Conservation (phyloP, 257 asterid genomes). For the Buddleja alternifolia region DNA sequence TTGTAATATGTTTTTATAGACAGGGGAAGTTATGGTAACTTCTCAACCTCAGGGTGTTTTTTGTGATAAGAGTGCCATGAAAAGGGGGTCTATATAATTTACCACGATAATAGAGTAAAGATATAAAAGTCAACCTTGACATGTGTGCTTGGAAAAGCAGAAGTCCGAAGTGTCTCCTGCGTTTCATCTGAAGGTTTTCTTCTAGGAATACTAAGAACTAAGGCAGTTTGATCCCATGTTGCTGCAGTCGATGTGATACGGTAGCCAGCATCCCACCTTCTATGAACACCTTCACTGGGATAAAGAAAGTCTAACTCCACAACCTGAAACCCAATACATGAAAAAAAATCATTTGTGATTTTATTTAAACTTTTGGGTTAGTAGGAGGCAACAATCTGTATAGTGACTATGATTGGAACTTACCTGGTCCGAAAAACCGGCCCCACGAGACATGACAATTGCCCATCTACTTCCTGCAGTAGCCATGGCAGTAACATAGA, state of each 20-base stretch:
- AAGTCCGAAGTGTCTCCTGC: conserved; percentile 70
- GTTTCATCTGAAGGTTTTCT: conserved; percentile 53
- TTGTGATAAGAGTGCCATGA: too few relatives aligned
- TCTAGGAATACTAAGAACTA: conserved; percentile 66
- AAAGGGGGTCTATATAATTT: too few relatives aligned
- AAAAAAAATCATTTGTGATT: neutral
- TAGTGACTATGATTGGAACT: neutral
- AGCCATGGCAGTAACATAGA: conserved; percentile 74
- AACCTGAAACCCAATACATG: conserved; percentile 39
- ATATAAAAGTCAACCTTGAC: conserved; percentile 49
- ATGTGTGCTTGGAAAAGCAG: conserved; percentile 60
- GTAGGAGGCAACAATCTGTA: neutral
- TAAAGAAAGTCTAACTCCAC: conserved; percentile 77
- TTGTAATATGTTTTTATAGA: too few relatives aligned
- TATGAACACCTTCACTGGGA: conserved; percentile 81
- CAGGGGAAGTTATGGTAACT: too few relatives aligned
- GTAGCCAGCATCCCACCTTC: conserved; percentile 71
- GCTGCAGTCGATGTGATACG: conserved; percentile 76
- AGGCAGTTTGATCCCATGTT: conserved; percentile 67
- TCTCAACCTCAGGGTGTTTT: too few relatives aligned
- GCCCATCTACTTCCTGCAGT: conserved; percentile 75
- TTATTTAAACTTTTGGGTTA: neutral
- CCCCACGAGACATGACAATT: conserved; percentile 75
- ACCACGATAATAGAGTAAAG: too few relatives aligned
- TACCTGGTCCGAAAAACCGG: conserved; percentile 71